Base-by-base conservation (phyloP, 2,329 filamentous ascomycete genomes). In the Blumeriella jaapii region DNA sequence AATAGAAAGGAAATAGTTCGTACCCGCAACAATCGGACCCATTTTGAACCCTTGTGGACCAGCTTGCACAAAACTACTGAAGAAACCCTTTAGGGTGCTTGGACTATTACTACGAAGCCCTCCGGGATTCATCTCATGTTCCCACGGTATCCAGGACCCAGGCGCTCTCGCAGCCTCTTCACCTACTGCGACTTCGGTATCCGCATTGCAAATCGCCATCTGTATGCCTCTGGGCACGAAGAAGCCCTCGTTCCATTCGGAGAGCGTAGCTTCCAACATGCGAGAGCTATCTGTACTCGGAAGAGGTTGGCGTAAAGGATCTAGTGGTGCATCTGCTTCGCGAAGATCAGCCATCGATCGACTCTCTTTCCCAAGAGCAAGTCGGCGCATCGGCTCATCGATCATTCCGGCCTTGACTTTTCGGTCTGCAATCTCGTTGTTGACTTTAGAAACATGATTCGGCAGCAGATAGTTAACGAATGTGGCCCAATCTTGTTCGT, bases 391-490 rank as follows among this genome's bases (percentile, higher is more conserved):
- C 7, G 40, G 42, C 24, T 51, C 52, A 29, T 52, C 46, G 12
- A 52, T 33, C n/a, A 50, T 55, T 37, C 71, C 65, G 0, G 58
- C 59, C 17, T 59, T 57, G 17, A 66, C 42, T 47, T 74, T 73
- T 35, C 66, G 60, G 41, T 69, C 63, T 11, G 66, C 53, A 12
- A 71, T 48, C 30, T 59, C 58, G 14, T 64, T 62, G 45, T 71
- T 74, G 12, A 55, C 53, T 11, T 52, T 49, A 1, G 56, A 53
- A 4, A 58, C 55, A 48, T 69, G 62, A 34, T 67, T 56, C 0
- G 72, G 70, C 14, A 75, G 51, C 11, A 76, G 52, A 40, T 66
- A 67, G 46, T 74, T 74, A 29, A 71, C 45, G 52, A 77, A 76
- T 0, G 71, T 74, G 22, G 63, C 61, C 72, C 72, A 77, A 49